Evolutionary conservation across 805 yeast species (phyloP).

Genomic region (Candida railenensis): DNA sequence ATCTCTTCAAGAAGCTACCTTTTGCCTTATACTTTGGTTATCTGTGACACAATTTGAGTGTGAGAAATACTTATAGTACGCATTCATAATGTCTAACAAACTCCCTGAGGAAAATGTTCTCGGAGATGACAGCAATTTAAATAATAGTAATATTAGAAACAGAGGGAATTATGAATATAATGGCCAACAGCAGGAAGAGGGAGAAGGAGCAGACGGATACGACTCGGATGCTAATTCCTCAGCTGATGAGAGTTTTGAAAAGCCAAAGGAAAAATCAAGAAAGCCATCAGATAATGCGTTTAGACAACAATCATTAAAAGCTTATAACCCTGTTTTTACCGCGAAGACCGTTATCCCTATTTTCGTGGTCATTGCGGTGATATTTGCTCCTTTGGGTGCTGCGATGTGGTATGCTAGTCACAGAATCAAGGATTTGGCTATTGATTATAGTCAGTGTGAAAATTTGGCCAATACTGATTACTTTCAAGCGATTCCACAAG

Average conservation of each 20-base stretch:
- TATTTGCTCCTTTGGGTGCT: constrained; percentile 44
- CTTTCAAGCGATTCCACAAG: constrained; percentile 37
- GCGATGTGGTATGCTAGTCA: constrained; percentile 48
- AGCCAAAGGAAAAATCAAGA: constrained; percentile 46
- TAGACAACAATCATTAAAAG: constrained; percentile 54
- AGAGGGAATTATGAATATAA: no score
- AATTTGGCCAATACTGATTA: constrained; percentile 26
- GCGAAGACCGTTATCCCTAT: constrained; percentile 43
- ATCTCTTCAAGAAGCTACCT: no score
- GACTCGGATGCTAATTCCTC: constrained; percentile 45
- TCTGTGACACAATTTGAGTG: not conserved
- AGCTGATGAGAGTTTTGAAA: constrained; percentile 28
- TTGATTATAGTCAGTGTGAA: constrained; percentile 44
- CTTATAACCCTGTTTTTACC: constrained; percentile 47
- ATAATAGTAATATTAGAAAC: not conserved
- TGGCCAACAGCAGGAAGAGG: not conserved
- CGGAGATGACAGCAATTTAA: not conserved
- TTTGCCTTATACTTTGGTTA: no score
- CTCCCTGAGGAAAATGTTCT: not conserved
- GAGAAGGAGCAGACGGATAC: constrained; percentile 13
- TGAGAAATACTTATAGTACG: not conserved
- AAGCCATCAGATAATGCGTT: constrained; percentile 65
- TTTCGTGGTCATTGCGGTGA: constrained; percentile 35
- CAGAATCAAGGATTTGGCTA: constrained; percentile 35
- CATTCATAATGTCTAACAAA: not conserved